Evolutionary conservation across 2,329 filamentous ascomycete species (phyloP).

Genomic region (Cladobotryum protrusum): DNA sequence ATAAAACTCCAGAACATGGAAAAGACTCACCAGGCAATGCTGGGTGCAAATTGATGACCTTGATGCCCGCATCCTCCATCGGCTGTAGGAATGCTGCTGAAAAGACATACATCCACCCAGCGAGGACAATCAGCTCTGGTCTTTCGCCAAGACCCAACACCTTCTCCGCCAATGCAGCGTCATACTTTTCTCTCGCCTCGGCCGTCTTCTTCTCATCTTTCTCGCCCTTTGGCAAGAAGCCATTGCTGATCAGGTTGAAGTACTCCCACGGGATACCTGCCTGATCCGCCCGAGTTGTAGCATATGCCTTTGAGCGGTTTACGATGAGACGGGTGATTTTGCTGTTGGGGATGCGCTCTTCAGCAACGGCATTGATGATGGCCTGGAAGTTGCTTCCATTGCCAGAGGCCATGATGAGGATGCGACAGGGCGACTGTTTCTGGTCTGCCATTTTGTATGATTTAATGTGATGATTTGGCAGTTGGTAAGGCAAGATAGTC

Average conservation of each 20-base stretch:
- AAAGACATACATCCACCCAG: slow-evolving; percentile 85
- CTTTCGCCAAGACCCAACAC: slow-evolving; percentile 44
- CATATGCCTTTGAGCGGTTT: slow-evolving; percentile 43
- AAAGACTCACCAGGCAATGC: slow-evolving; percentile 35
- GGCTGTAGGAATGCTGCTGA: slow-evolving; percentile 64
- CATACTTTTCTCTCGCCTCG: slow-evolving; percentile 61
- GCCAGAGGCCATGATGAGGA: slow-evolving; percentile 66
- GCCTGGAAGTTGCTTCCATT: slow-evolving; percentile 75
- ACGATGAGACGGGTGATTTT: slow-evolving; percentile 41
- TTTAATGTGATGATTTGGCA: no score
- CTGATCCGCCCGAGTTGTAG: slow-evolving; percentile 37
- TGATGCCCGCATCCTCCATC: slow-evolving; percentile 53
- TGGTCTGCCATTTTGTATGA: slow-evolving; percentile 11
- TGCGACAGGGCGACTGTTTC: slow-evolving; percentile 33
- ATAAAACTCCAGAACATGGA: not conserved
- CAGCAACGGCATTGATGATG: slow-evolving; percentile 46
- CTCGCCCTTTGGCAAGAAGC: slow-evolving; percentile 51
- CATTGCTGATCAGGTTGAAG: slow-evolving; percentile 74
- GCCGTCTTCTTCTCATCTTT: slow-evolving; percentile 48
- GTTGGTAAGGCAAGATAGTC: no score
- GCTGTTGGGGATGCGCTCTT: slow-evolving; percentile 33
- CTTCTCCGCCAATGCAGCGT: slow-evolving; percentile 64
- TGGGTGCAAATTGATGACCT: slow-evolving; percentile 79
- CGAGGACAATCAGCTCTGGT: slow-evolving; percentile 72
- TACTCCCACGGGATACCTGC: slow-evolving; percentile 65